A percentile compares a stretch with the other conserved stretches of the same genome.
Conservation (phyloP, 768 basidiomycete species). For the Pisolithus microcarpus region DNA sequence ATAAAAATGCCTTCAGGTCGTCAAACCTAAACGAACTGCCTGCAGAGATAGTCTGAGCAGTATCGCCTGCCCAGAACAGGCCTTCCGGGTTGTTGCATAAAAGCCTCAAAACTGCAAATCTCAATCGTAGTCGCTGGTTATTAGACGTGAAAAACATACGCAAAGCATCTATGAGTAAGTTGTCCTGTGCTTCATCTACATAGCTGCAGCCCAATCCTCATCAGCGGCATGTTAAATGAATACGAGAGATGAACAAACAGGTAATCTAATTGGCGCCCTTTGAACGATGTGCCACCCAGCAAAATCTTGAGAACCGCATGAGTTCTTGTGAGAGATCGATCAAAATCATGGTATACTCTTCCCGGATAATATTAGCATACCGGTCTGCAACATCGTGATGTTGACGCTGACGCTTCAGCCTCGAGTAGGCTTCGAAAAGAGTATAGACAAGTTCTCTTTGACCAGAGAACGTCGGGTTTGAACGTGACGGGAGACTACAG, state of each 20-base stretch:
- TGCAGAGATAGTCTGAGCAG: conserved; percentile 68
- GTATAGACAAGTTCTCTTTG: conserved; percentile 43
- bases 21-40: conserved; percentile 69
- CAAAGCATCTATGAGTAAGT: conserved; percentile 56
- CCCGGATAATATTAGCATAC: conserved; percentile 18
- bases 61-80: conserved; percentile 75
- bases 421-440: conserved; percentile 47
- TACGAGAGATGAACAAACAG: conserved; percentile 34
- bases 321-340: conserved; percentile 32
- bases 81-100: conserved; percentile 62
- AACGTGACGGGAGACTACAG: conserved; percentile 40
- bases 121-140: background rate
- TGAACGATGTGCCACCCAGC: conserved; percentile 19
- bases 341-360: background rate
- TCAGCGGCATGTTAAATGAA: no score
- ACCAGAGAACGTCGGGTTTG: conserved; percentile 47
- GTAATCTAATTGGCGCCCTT: conserved; percentile 43
- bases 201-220: conserved; percentile 32
- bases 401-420: conserved; percentile 33
- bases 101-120: conserved; percentile 45
- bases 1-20: conserved; percentile 62
- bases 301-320: conserved; percentile 41
- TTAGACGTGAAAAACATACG: conserved; percentile 29
- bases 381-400: conserved; percentile 58
- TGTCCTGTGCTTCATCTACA: conserved; percentile 70